Base-by-base conservation (phyloP, 306 rosid genomes). In the Rosa multiflora region DNA sequence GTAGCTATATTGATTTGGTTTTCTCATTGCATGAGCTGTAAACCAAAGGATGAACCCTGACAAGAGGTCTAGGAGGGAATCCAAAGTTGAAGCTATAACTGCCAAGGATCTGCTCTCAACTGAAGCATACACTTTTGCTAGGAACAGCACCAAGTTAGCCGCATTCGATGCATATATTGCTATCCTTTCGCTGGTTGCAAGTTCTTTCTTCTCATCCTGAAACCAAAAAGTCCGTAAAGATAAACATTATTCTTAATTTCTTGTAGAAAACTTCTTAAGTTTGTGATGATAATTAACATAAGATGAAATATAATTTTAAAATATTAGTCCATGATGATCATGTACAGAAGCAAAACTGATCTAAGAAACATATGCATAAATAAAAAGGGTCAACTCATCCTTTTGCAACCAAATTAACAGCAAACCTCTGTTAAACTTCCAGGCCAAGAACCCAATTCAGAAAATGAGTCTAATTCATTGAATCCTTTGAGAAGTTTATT, bases 61-160 rank as follows among this genome's bases (percentile, higher is more conserved):
- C 76, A 95, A 79, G 80, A 95, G 96, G 84, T 95, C 97, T 86
- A 95, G 89, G 15, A 95, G 91, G 61, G 99, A 95, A 66, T 95
- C 99, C 83, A 95, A 51, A 21, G 99, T 95, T 68, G 99, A 95
- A 47, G 99, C 98, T 83, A 92, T 95, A n/a, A 95, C 99, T 29
- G 97, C 99, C 83, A 95, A 61, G n/a, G 98, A 95, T 87, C 85
- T 90, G 73, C 99, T 92, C 84, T 88, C 74, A 56, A 86, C 73
- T 0, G 97, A 90, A 61, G 98, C 99, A 83, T 87, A 93, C 70
- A 95, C 86, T 80, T 95, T 93, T 12, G 98, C 99, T 4, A 72
- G 12, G 82, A 95, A 93, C 48, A 95, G 47, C 79, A 93, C 83
- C 80, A 95, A 83, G 79, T 95, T 95, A 10, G 90, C 95, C 61